Conservation (phyloP, 177 flowering plant species). For the Vitis hybrid region DNA sequence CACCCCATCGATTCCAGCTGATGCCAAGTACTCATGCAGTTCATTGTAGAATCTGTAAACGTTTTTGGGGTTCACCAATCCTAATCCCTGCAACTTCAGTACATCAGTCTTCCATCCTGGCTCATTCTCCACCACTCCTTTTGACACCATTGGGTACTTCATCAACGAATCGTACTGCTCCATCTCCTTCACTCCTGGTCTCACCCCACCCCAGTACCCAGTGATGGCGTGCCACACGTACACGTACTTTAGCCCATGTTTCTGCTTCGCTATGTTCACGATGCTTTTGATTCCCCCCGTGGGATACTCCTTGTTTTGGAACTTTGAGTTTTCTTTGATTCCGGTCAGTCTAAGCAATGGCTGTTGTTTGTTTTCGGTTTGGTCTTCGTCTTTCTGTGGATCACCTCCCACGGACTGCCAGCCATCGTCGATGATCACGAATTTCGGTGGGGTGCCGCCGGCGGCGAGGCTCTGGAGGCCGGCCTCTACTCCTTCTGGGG, state of each 20-base stretch:
- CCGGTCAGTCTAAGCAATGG: constrained; percentile 60
- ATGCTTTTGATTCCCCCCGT: constrained; percentile 55
- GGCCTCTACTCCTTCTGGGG: constrained; percentile 83
- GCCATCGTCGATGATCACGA: constrained; percentile 95
- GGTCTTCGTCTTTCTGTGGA: constrained; percentile 12
- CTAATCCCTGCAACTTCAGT: constrained; percentile 53
- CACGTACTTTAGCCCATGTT: constrained; percentile 66
- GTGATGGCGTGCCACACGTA: constrained; percentile 93
- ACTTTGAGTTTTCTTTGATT: constrained; percentile 73
- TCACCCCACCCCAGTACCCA: constrained; percentile 96
- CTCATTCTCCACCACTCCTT: constrained; percentile 62
- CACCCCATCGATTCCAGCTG: constrained; percentile 60
- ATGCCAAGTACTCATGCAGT: constrained; percentile 49
- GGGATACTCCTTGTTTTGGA: constrained; percentile 52
- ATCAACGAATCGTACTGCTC: constrained; percentile 61
- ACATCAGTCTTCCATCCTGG: constrained; percentile 51
- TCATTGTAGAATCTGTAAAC: constrained; percentile 47
- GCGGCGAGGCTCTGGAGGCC: constrained; percentile 64
- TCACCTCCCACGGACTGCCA: constrained; percentile 85
- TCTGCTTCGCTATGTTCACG: constrained; percentile 55
- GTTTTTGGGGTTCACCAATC: constrained; percentile 46
- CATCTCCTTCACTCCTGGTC: constrained; percentile 49
- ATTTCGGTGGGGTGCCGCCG: constrained; percentile 79
- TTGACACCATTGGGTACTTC: constrained; percentile 49
- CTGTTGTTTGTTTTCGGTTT: constrained; percentile 14